A percentile compares a stretch with the other conserved stretches of the same genome.
These are phyloP conservation scores for Lenzites betulinus DNA, from an alignment of 768 basidiomycete species.

Conservation along the genomic window DNA sequence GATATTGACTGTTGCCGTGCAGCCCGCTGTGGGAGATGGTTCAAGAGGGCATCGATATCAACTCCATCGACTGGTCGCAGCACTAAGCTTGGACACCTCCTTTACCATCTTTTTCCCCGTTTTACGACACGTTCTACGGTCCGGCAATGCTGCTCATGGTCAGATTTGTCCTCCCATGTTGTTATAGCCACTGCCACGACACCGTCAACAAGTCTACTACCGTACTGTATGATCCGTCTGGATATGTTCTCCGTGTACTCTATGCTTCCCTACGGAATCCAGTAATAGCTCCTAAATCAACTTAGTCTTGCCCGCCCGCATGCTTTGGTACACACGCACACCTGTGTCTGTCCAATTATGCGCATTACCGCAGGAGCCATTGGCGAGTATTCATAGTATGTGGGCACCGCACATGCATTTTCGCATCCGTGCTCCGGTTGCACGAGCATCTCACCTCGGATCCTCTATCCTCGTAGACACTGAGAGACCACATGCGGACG, in stretches of 20 bases:
- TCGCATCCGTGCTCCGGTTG: neutral
- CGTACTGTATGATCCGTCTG: constrained; percentile 19
- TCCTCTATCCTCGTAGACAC: neutral
- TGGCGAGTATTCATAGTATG: neutral
- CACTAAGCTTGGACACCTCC: constrained; percentile 40
- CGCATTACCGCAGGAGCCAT: neutral
- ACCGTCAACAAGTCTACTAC: neutral
- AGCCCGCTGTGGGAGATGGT: constrained; percentile 99
- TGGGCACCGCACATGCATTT: neutral
- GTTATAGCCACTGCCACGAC: neutral
- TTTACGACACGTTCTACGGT: too few species aligned
- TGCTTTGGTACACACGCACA: too few species aligned
- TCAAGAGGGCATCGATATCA: constrained; percentile 97
- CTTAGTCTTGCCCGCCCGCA: neutral
- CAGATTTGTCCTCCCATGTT: neutral
- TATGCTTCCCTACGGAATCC: constrained; percentile 15
- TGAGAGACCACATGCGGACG: neutral
- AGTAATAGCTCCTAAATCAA: constrained; percentile 14
- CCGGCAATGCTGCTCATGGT: neutral
- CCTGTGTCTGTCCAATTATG: neutral
- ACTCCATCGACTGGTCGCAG: constrained; percentile 91
- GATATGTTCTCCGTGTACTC: constrained; percentile 14
- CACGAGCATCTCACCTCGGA: neutral
- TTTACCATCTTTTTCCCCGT: neutral
- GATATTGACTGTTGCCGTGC: neutral